phyloP scores from a whole-genome alignment of 2,329 filamentous ascomycete genomes.

The Balansia obtecta region DNA sequence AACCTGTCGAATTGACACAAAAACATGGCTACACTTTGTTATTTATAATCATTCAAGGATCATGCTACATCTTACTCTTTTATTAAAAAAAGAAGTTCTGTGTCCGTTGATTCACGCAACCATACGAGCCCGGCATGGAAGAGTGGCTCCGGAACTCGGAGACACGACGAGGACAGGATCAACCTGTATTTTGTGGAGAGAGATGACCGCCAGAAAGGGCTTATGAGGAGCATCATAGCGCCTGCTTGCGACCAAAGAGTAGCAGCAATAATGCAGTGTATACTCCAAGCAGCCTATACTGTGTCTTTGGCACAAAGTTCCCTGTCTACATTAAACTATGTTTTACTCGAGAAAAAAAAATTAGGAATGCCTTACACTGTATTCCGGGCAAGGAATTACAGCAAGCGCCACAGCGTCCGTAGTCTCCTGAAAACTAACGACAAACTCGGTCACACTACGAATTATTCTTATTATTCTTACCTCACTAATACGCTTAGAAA shows the following conservation, averaged over 20 bases:
- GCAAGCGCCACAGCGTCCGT: no score
- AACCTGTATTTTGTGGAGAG: no score
- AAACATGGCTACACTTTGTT: background rate
- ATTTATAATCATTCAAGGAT: background rate
- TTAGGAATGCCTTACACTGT: no score
- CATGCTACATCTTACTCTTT: background rate
- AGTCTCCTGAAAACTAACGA: no score
- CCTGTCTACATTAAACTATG: no score
- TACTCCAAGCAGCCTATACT: background rate
- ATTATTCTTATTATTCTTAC: no score
- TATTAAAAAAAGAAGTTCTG: background rate
- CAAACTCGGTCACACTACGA: no score
- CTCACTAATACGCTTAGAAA: no score
- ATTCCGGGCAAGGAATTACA: no score
- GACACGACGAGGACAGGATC: background rate
- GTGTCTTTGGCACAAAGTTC: background rate
- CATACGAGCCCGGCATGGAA: background rate
- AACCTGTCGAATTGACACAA: background rate
- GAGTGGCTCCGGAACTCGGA: background rate
- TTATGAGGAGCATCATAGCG: no score
- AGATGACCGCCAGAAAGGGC: background rate
- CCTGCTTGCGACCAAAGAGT: background rate
- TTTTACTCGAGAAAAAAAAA: no score
- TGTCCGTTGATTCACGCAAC: background rate
- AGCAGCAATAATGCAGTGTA: background rate